Base-by-base conservation (phyloP, 208 protist species). In the Tritrichomonas foetus region DNA sequence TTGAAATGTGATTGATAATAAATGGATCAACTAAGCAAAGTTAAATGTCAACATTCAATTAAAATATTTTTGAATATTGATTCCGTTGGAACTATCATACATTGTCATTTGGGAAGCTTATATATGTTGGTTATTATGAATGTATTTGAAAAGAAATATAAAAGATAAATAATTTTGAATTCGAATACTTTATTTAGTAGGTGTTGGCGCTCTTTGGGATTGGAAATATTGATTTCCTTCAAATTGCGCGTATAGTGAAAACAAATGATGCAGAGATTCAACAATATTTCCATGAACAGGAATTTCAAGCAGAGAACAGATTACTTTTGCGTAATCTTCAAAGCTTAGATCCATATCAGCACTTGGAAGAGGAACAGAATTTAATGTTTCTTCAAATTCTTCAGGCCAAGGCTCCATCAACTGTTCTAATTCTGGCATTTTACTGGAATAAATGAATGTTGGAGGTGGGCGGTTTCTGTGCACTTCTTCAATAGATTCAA, bases 211-310 rank as follows among this genome's bases (percentile, higher is more conserved):
- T 61, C 53, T 61, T 61, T 61, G 41, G 0, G 74, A 82, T 50
- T 82, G 41, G 74, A 89, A 89, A 36, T 89, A 49, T 50, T 53
- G 47, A n/a, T 89, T 89, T 89, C 47, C 78, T 82, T 98, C 96
- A 94, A 99, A 99, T 55, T 98, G 98, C 84, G 97, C 96, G 94
- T 98, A 99, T 25, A 99, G 94, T 36, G 98, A 98, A 95, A 99
- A 99, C 95, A 99, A 97, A 36, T 99, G 96, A 95, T 99, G 98
- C 14, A 99, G 96, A 0, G 98, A 98, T 95, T 99, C 98, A 72
- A 98, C 97, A 33, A 98, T 95, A 93, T 80, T 94, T 30, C 96
- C 97, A 96, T 99, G 98, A 9, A 98, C 98, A 9, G 98, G 98
- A 75, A 99, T 98, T 94, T 99, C 98, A 39, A 99, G 95, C 36